Evolutionary conservation across 768 basidiomycete genomes (phyloP), one percentile per base, ranked within the genome.

Genomic region (Tulasnella calospora): DNA sequence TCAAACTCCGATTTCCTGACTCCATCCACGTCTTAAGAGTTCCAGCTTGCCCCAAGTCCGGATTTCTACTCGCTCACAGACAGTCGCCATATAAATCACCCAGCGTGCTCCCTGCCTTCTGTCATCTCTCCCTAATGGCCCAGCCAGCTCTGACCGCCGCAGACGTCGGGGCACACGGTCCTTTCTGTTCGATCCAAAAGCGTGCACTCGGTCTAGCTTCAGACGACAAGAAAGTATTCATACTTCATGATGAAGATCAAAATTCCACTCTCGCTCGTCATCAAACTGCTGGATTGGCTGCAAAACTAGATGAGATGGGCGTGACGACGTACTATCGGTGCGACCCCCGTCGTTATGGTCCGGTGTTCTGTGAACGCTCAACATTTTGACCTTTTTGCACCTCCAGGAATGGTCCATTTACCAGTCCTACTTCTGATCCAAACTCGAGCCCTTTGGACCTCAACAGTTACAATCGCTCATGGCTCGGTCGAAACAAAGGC

Each of bases 191-290:
- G 13, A 35, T 36, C 71, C 71, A 69, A 23, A 75, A 80, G 55
- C 77, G 79, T 4, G 77, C 71, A 1, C 27, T 72, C 3, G 27
- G 36, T 15, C 33, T 78, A 17, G 77, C 79, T n/a, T 27, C 77
- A 0, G 72, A 78, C 41, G 79, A 80, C 27, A 67, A 71, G n/a
- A 80, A 80, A 44, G 77, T 80, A 36, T 80, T 80, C 79, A 73
- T 80, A 19, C 77, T 80, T 15, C 79, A 80, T 71, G 79, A 80
- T 38, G 79, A 80, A 35, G 77, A 41, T 17, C 67, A 80, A 40
- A 80, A 80, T 46, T 55, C 79, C 10, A 80, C 79, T 17, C 36
- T 77, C 41, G 79, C 79, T 30, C 61, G 77, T 46, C 40, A 74
- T 15, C 73, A 71, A 72, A 80, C 79, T 6, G 10, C 38, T 12